Conservation (phyloP, 331 rosid species). For the Cydonia oblonga region DNA sequence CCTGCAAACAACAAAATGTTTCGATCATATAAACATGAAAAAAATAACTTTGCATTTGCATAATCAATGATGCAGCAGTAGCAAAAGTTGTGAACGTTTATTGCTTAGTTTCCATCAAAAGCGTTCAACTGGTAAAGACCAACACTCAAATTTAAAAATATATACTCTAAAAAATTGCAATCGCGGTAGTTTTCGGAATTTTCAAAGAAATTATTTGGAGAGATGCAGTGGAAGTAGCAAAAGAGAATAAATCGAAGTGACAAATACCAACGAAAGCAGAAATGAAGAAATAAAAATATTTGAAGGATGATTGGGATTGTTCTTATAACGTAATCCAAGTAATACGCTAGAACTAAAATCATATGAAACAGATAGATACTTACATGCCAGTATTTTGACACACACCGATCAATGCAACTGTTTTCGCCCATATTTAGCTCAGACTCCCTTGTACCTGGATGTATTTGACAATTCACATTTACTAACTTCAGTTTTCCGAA, state of each 20-base stretch:
- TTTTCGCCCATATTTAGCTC: conserved; percentile 98
- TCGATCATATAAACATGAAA: not conserved
- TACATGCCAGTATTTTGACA: conserved; percentile 97
- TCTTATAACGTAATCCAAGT: too few species aligned
- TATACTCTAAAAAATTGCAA: too few species aligned
- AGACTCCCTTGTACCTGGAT: conserved; percentile 88
- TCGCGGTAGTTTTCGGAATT: too few species aligned
- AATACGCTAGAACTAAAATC: not conserved
- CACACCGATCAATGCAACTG: conserved; percentile 93
- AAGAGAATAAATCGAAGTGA: not conserved
- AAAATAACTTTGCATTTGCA: too few species aligned
- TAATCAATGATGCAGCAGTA: not conserved
- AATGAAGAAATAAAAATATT: not conserved
- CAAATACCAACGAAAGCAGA: not conserved
- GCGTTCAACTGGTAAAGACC: too few species aligned
- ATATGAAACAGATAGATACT: conserved; percentile 15
- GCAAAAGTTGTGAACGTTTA: not conserved
- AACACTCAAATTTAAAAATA: too few species aligned
- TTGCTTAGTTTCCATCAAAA: too few species aligned
- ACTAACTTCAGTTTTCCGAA: not conserved
- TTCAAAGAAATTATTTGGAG: not conserved
- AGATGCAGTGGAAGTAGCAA: too few species aligned
- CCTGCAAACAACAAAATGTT: conserved; percentile 31
- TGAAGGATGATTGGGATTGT: not conserved
- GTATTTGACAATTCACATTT: not conserved